Base-by-base conservation (phyloP, 495 filamentous ascomycete genomes). In the Penicillium arizonense region DNA sequence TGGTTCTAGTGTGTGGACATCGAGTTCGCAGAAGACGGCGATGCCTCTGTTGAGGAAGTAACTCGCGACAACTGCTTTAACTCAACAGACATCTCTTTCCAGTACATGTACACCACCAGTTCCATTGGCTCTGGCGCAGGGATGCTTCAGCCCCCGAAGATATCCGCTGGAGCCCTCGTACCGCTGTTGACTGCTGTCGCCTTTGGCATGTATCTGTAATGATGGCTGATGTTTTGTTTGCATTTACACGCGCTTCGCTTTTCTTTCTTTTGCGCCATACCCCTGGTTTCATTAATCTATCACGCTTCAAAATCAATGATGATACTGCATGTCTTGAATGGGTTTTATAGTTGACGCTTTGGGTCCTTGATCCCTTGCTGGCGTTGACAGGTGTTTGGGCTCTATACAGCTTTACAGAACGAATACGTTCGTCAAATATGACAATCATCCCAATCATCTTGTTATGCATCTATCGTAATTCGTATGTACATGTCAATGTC, bases 1-100 rank as follows among this genome's bases (percentile, higher is more conserved):
- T 56, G 12, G 35, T 3, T 49, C 12, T 57, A 98, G 94, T 98
- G 94, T 69, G 93, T 94, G 50, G 95, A 98, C 58, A 83, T 89
- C 58, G 85, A 81, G 43, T 94, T 97, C 63, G 89, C 85, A 34
- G 87, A 87, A 14, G 87, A 86, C 12, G 67, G 80, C 57, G 87
- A 94, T 39, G 21, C 55, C 1, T 52, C 58, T 16, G 83, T 93
- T 50, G 73, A 73, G 20, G 75, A 86, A 53, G 89, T 96, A 33
- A 95, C 83, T 60, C 71, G 77, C 35, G 70, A 82, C 7, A 96
- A 96, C 71, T 96, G 91, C 77, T 89, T 85, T 74, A 96, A 97
- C 71, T 87, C 82, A 51, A 79, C 79, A 44, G 78, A 87, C 46
- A 82, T 96, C 57, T 75, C 78, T 48, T 89, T 93, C 76, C 78